Evolutionary conservation across 2,329 filamentous ascomycete species (phyloP).

Genomic region (Claviceps citrina): DNA sequence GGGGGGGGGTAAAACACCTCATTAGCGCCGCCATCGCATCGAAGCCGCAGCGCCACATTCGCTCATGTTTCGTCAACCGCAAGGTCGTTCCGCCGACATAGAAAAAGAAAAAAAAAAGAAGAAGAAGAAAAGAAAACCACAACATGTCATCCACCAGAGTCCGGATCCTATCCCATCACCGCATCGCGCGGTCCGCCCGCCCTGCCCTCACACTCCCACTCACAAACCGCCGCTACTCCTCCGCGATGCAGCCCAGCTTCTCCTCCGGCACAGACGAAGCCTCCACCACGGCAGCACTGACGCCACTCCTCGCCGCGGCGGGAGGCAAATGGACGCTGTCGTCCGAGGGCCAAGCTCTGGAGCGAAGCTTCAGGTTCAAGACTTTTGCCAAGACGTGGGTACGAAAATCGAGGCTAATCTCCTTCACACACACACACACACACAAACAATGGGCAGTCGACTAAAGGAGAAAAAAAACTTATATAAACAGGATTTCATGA

Average conservation of each 20-base stretch:
- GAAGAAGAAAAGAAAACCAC: not conserved
- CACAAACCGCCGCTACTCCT: constrained; percentile 2
- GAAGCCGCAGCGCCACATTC: not conserved
- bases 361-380: constrained; percentile 48
- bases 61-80: too few relatives aligned
- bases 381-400: constrained; percentile 53
- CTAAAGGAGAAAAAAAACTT: not conserved
- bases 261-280: constrained; percentile 30
- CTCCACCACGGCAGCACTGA: constrained; percentile 19
- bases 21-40: too few relatives aligned
- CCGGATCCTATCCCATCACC: not conserved
- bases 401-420: too few relatives aligned
- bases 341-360: constrained; percentile 36
- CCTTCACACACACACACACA: too few relatives aligned
- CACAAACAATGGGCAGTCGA: too few relatives aligned
- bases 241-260: constrained; percentile 23
- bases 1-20: too few relatives aligned
- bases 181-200: not conserved
- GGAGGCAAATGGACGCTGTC: constrained; percentile 35
- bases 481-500: constrained; percentile 59
- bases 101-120: not conserved
- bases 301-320: constrained; percentile 25
- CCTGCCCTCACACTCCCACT: not conserved
- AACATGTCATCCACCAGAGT: not conserved
- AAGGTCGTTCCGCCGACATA: too few relatives aligned